Percentiles rank a stretch among this genome's conserved stretches.
phyloP scores from a whole-genome alignment of 768 basidiomycete species.

The Panellus pusillus region DNA sequence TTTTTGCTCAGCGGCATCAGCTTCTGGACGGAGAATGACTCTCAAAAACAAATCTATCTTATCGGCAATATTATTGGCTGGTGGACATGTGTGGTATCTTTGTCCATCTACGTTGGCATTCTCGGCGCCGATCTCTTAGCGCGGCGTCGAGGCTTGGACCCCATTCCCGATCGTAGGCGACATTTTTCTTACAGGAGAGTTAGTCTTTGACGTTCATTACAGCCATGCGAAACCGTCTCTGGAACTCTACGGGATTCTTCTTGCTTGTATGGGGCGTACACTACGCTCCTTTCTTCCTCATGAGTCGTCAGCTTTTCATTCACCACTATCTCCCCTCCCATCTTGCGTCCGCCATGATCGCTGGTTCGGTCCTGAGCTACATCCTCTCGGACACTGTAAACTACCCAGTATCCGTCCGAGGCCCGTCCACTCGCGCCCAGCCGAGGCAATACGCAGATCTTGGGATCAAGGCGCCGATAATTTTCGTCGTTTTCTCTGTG shows the following conservation, averaged over 20 bases:
- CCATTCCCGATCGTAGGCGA: constrained; percentile 82
- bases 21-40: constrained; percentile 92
- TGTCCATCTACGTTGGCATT: constrained; percentile 89
- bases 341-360: constrained; percentile 86
- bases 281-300: constrained; percentile 96
- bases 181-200: not conserved
- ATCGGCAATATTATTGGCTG: constrained; percentile 93
- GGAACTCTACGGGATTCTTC: constrained; percentile 97
- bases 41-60: constrained; percentile 91
- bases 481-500: constrained; percentile 56
- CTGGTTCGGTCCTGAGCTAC: constrained; percentile 90
- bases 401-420: constrained; percentile 82
- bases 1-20: constrained; percentile 95
- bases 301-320: constrained; percentile 95
- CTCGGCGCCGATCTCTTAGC: constrained; percentile 88
- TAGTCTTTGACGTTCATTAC: constrained; percentile 7
- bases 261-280: constrained; percentile 92
- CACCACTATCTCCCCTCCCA: constrained; percentile 99
- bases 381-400: constrained; percentile 88
- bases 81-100: constrained; percentile 88
- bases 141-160: constrained; percentile 78
- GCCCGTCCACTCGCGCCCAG: constrained; percentile 60
- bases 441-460: constrained; percentile 67
- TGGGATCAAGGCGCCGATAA: constrained; percentile 72
- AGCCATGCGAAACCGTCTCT: constrained; percentile 92